These are phyloP conservation scores for Populus hybrid DNA, from an alignment of 441 rosid genomes.

Conservation along the genomic window DNA sequence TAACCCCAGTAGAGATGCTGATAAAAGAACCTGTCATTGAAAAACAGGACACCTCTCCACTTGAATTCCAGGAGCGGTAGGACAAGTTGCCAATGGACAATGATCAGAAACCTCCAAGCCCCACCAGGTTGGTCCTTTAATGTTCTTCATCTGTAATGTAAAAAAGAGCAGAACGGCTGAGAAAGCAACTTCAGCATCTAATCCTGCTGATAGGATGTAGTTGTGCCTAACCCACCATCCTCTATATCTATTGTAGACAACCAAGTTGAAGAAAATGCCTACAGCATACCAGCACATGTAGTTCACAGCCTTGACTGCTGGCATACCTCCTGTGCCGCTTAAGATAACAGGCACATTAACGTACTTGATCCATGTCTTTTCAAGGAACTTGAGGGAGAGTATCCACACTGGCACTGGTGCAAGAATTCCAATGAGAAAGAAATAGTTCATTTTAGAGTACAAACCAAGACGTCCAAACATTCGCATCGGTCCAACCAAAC, in stretches of 20 bases:
- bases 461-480: conserved; percentile 45
- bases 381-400: conserved; percentile 30
- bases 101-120: conserved; percentile 41
- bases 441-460: conserved; percentile 40
- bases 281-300: conserved; percentile 41
- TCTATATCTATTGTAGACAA: conserved; percentile 33
- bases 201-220: conserved; percentile 40
- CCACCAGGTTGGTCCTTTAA: conserved; percentile 46
- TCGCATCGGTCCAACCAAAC: not conserved
- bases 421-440: conserved; percentile 39
- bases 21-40: not conserved
- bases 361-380: conserved; percentile 32
- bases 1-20: not conserved
- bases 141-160: conserved; percentile 25
- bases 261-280: conserved; percentile 40
- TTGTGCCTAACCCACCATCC: conserved; percentile 39
- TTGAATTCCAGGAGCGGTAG: conserved; percentile 39
- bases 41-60: conserved; percentile 41
- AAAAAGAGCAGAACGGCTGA: conserved; percentile 37
- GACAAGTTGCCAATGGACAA: conserved; percentile 46
- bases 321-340: conserved; percentile 33
- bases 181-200: conserved; percentile 51
- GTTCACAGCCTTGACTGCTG: conserved; percentile 37
- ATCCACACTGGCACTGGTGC: conserved; percentile 40
- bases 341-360: conserved; percentile 42